Base-by-base conservation (phyloP, 2,329 filamentous ascomycete genomes). In the Juglanconis juglandina region DNA sequence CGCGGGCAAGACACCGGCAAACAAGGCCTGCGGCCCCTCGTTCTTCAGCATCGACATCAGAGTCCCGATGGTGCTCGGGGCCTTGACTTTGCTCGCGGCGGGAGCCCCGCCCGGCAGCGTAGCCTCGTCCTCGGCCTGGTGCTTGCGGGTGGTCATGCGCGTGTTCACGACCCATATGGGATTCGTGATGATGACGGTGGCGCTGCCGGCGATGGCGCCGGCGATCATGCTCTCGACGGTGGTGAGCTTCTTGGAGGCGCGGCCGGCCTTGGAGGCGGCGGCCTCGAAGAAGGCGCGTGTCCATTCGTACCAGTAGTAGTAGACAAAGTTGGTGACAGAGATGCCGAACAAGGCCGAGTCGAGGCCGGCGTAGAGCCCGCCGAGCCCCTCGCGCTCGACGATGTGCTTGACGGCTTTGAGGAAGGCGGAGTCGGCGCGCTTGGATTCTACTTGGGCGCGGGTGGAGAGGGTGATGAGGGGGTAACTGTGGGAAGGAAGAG, bases 251-350 rank as follows among this genome's bases (percentile, higher is more conserved):
- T 86, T 89, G 64, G 84, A 87, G 60, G 87, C 84, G 65, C 91
- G 87, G 39, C 90, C 90, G 58, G 90, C 81, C 69, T 86, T 87
- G 60, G 82, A 74, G 50, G 92, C 92, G 9, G 92, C 90, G 65
- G 83, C 81, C 73, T 91, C 92, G 78, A 98, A 97, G 72, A 89
- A 89, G 54, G 89, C 83, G 61, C 93, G 88, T 64, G 92, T 95
- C 91, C 92, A 99, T 79, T 99, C 95, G 77, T 98, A 99, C 94
- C 91, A 99, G 82, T 98, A 99, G 80, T 99, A 99, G 83, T 99
- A 99, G 52, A 99, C 94, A 73, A 99, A 99, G 81, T 99, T 99
- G 69, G 95, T 99, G 68, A 99, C 88, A 75, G 90, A 95, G 80
- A 99, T 98, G 74, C 95, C 95, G 75, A 99, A 97, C 50, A 99